Percentiles rank a stretch among this genome's conserved stretches.
These are phyloP conservation scores for Cryphonectria nitschkei DNA, from an alignment of 2,329 filamentous ascomycete genomes.

Conservation along the genomic window DNA sequence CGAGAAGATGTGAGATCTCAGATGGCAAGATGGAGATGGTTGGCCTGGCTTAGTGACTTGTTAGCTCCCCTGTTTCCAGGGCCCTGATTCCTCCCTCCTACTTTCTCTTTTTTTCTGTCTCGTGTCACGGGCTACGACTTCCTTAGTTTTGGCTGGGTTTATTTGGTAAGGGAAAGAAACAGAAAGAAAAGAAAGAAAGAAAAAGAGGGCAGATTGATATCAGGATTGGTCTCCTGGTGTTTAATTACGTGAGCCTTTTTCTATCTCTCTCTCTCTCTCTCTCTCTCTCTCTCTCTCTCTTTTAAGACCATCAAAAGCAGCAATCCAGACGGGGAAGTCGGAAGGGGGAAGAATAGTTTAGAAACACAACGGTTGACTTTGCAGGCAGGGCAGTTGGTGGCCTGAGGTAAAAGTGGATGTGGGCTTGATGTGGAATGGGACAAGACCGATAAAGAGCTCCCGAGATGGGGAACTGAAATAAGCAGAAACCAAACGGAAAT, in stretches of 20 bases:
- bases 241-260: no score
- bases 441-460: not conserved
- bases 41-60: not conserved
- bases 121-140: not conserved
- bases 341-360: not conserved
- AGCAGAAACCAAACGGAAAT: not conserved
- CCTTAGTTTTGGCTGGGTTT: not conserved
- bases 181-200: not conserved
- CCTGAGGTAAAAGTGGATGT: conserved; percentile 1
- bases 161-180: not conserved
- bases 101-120: not conserved
- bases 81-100: not conserved
- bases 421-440: not conserved
- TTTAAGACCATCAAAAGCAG: no score
- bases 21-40: not conserved
- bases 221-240: no score
- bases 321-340: no score
- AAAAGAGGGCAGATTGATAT: not conserved
- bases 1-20: not conserved
- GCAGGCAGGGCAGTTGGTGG: not conserved
- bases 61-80: not conserved
- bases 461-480: not conserved
- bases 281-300: no score
- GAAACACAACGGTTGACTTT: not conserved
- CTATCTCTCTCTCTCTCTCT: no score